Percentiles rank a stretch among this genome's conserved stretches.
These are phyloP conservation scores for Trichoderma sp. DNA, from an alignment of 2,329 filamentous ascomycete genomes.

Conservation along the genomic window DNA sequence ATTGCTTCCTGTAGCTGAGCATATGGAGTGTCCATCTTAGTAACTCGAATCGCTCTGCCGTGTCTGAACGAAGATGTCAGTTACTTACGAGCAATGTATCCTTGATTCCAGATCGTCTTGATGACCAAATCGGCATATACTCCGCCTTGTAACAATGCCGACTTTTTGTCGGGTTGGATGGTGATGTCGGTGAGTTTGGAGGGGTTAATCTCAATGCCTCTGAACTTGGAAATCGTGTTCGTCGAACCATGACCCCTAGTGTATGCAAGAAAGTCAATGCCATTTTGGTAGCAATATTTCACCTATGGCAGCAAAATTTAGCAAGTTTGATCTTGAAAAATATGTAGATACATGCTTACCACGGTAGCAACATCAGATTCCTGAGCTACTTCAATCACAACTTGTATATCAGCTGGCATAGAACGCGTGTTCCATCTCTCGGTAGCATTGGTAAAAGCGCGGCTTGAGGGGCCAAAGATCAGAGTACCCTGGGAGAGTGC, in stretches of 20 bases:
- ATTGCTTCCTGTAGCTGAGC: neutral
- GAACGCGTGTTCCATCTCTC: neutral
- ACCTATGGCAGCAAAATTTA: neutral
- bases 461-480: neutral
- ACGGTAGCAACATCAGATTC: neutral
- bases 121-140: neutral
- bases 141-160: neutral
- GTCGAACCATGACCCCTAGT: neutral
- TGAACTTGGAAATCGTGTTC: neutral
- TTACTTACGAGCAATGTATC: neutral
- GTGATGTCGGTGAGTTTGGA: neutral
- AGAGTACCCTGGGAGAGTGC: neutral
- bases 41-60: neutral
- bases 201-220: neutral
- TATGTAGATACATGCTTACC: neutral
- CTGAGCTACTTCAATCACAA: neutral
- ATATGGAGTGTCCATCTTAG: neutral
- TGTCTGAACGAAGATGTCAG: fast-evolving
- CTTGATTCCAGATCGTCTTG: neutral
- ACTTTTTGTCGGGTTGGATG: neutral
- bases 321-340: neutral
- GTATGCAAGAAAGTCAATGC: neutral
- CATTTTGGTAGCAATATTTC: neutral
- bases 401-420: neutral
- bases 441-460: neutral